A percentile compares a stretch with the other conserved stretches of the same genome.
phyloP scores from a whole-genome alignment of 1,139 yeast genomes.

The Geotrichum aggregatum region DNA sequence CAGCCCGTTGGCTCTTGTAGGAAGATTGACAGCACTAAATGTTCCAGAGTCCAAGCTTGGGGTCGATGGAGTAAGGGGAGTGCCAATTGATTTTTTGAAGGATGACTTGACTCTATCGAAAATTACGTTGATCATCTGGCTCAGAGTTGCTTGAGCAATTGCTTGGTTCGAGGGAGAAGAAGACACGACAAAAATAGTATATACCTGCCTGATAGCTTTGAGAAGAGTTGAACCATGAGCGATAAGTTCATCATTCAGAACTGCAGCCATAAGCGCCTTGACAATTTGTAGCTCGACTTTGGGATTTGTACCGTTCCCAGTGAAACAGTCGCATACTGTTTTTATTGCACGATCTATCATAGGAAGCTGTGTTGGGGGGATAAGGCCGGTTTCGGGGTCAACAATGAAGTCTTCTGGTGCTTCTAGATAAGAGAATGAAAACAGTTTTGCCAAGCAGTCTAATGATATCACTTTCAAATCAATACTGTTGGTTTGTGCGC shows the following conservation, averaged over 20 bases:
- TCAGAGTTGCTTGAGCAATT: slow-evolving; percentile 89
- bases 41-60: slow-evolving; percentile 12
- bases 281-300: slow-evolving; percentile 87
- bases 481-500: slow-evolving; percentile 48
- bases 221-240: slow-evolving; percentile 88
- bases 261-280: slow-evolving; percentile 84
- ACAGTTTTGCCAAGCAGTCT: slow-evolving; percentile 63
- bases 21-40: slow-evolving; percentile 6
- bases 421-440: slow-evolving; percentile 58
- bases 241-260: slow-evolving; percentile 70
- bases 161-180: slow-evolving; percentile 80
- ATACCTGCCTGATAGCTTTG: slow-evolving; percentile 88
- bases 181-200: slow-evolving; percentile 84
- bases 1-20: neutral
- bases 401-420: slow-evolving; percentile 40
- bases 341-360: slow-evolving; percentile 81
- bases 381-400: slow-evolving; percentile 38
- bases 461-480: slow-evolving; percentile 55
- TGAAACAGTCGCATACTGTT: slow-evolving; percentile 79
- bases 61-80: slow-evolving; percentile 15
- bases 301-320: slow-evolving; percentile 88
- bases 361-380: slow-evolving; percentile 52
- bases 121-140: slow-evolving; percentile 85
- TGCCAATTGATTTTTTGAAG: slow-evolving; percentile 14
- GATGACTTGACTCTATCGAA: slow-evolving; percentile 62